Evolutionary conservation across 2,329 filamentous ascomycete species (phyloP), one percentile per base, ranked within the genome.

Genomic region (Paradendryphiella salina): DNA sequence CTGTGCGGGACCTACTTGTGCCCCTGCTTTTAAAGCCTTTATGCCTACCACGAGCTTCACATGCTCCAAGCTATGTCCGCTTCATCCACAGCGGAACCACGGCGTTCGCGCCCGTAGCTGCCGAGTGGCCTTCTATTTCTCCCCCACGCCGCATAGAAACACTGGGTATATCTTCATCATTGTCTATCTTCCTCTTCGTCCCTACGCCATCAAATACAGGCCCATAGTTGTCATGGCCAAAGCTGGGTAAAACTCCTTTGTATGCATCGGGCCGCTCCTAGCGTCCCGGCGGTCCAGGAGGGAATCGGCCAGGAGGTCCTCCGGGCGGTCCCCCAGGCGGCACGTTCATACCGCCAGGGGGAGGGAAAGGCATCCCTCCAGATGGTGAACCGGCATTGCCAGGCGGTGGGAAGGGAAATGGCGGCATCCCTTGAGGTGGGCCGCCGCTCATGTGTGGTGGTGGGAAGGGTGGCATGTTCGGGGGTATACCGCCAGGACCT

Each of bases 381-480:
- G 67, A 69, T 20, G 71, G 71, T 32, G 61, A 73, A 56, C 47
- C 64, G 2, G 65, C 63, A 3, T 45, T 51, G 18, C 61, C 60
- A 8, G 64, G 61, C 7, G 65, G 61, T 21, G 63, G 60, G 9
- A 65, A 65, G 1, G 69, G 69, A 50, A 71, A 70, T 4, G 65
- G 65, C 9, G 65, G 65, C 58, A 68, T 66, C 15, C 58, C 54
- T 29, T 54, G 56, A 3, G 66, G 64, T 29, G 61, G 58, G 14
- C 63, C 61, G 3, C 61, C 60, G 8, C 45, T 49, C 57, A 64
- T 61, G 28, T 64, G 65, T 26, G 74, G 74, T 14, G 74, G 74
- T 21, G 73, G 73, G 50, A 75, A 74, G 1, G 71, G 60, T 10
- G 71, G 74, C 64, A 73, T 71, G 18, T 63, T 64, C 4, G 70